Evolutionary conservation across 2,329 filamentous ascomycete species (phyloP).

Genomic region (Penicillium sumatraense): DNA sequence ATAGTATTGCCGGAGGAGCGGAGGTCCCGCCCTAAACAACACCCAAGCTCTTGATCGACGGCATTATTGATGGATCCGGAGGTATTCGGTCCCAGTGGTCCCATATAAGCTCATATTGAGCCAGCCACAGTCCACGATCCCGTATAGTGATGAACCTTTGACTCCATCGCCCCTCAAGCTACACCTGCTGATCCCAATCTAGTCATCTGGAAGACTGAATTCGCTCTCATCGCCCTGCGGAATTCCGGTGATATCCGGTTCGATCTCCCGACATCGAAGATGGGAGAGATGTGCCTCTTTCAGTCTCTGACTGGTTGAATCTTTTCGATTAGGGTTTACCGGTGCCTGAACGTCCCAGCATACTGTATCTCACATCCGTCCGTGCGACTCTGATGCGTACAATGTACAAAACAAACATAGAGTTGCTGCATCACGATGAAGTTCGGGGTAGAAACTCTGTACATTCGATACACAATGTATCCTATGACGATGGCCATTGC

Average conservation of each 20-base stretch:
- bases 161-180: slow-evolving; percentile 1
- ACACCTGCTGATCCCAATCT: slow-evolving; percentile 23
- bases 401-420: too few relatives aligned
- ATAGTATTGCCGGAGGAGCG: slow-evolving; percentile 8
- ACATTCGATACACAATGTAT: too few relatives aligned
- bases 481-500: too few relatives aligned
- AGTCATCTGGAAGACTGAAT: not conserved
- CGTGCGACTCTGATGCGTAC: not conserved
- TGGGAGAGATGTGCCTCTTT: not conserved
- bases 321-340: slow-evolving; percentile 4
- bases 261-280: slow-evolving; percentile 2
- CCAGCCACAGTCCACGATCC: slow-evolving; percentile 15
- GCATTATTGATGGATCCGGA: slow-evolving; percentile 19
- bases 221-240: not conserved
- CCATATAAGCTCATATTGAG: slow-evolving; percentile 19
- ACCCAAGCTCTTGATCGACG: slow-evolving; percentile 16
- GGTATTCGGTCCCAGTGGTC: slow-evolving; percentile 11
- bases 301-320: not conserved
- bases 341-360: not conserved
- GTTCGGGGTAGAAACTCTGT: too few relatives aligned
- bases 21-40: not conserved
- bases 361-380: not conserved
- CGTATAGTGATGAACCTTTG: slow-evolving; percentile 2
- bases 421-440: not conserved
- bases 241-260: slow-evolving; percentile 18